Evolutionary conservation across 768 basidiomycete genomes (phyloP).

Genomic region (Clavulina sp.): DNA sequence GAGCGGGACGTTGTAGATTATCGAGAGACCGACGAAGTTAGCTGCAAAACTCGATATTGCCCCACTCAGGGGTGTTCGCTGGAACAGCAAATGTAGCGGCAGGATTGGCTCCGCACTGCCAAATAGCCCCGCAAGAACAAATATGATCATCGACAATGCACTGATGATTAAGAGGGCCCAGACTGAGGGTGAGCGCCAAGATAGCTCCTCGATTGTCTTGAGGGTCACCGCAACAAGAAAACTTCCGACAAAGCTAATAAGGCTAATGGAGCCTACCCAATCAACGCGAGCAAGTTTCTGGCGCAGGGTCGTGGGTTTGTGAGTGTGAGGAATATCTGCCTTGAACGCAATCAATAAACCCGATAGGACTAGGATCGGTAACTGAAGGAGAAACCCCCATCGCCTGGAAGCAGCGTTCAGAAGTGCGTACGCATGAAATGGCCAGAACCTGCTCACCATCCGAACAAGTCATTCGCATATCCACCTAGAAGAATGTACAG

Average conservation of each 20-base stretch:
- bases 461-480: conserved; percentile 55
- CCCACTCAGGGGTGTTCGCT: conserved; percentile 66
- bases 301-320: conserved; percentile 38
- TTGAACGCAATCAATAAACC: conserved; percentile 49
- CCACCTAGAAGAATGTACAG: conserved; percentile 4
- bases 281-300: conserved; percentile 66
- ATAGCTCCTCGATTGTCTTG: conserved; percentile 59
- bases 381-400: conserved; percentile 67
- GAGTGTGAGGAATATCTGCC: conserved; percentile 71
- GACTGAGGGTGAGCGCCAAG: conserved; percentile 60
- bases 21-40: conserved; percentile 64
- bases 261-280: conserved; percentile 63
- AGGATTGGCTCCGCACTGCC: conserved; percentile 76
- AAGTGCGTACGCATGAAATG: too few species aligned
- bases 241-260: conserved; percentile 51
- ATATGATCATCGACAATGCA: conserved; percentile 33
- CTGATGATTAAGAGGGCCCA: conserved; percentile 45
- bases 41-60: conserved; percentile 63
- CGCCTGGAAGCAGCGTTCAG: too few species aligned
- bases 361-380: conserved; percentile 60
- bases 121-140: conserved; percentile 62
- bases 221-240: conserved; percentile 62
- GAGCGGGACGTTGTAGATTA: conserved; percentile 25
- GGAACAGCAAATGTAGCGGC: conserved; percentile 61
- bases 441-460: conserved; percentile 68